Percentiles rank a stretch among this genome's conserved stretches.
Conservation (phyloP, 169 alveolate species). For the Eimeria maxima region DNA sequence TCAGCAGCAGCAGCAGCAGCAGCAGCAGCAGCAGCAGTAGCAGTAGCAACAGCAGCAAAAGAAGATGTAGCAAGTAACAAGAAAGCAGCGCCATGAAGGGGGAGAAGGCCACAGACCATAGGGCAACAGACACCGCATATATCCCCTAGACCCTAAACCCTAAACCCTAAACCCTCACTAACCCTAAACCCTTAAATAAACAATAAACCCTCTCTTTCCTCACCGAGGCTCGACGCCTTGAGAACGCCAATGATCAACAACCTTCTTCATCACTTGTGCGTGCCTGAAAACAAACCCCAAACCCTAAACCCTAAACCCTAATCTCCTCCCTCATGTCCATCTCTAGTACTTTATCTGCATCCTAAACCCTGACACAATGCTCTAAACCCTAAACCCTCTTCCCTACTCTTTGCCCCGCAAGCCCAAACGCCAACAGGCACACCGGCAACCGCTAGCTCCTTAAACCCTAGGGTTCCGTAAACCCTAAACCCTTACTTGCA, state of each 20-base stretch:
- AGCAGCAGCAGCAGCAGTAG: conserved; percentile 35
- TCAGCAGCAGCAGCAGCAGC: conserved; percentile 32
- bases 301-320: conserved; percentile 48
- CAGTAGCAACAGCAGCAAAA: conserved; percentile 17
- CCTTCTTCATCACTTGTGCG: conserved; percentile 88
- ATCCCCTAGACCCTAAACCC: neutral
- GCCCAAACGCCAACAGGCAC: neutral
- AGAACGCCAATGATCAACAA: conserved; percentile 86
- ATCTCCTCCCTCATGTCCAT: neutral
- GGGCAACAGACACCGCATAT: neutral
- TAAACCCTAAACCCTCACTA: neutral
- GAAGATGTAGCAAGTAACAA: neutral
- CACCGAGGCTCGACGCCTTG: conserved; percentile 84
- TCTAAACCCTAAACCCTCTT: conserved; percentile 6
- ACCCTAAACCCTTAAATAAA: neutral
- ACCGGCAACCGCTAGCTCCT: neutral
- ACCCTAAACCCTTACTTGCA: conserved; percentile 88
- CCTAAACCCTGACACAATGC: neutral
- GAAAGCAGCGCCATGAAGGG: neutral
- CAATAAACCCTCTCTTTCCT: neutral
- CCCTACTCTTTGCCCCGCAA: neutral
- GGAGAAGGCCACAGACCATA: neutral
- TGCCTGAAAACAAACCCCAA: conserved; percentile 75
- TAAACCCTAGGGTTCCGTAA: conserved; percentile 5
- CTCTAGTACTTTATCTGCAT: neutral